Conservation (phyloP, 1,284 basidiomycete species). For the Ustanciosporium gigantosporum region DNA sequence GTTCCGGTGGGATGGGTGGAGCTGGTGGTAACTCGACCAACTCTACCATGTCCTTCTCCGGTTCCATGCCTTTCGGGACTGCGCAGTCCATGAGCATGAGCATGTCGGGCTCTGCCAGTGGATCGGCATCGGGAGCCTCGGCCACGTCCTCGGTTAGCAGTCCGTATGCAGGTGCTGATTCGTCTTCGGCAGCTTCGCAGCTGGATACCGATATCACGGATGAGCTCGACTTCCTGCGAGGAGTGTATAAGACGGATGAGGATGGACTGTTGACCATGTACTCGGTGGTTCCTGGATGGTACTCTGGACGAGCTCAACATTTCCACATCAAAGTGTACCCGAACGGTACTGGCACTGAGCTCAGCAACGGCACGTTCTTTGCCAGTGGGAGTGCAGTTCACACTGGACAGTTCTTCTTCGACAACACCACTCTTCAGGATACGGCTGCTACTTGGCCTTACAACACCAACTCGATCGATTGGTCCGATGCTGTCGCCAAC, state of each 20-base stretch:
- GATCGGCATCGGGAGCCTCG: too few species aligned
- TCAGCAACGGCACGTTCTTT: conserved; percentile 1
- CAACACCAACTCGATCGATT: conserved; percentile 1
- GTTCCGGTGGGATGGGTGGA: too few species aligned
- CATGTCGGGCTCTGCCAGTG: too few species aligned
- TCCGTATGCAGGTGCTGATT: too few species aligned
- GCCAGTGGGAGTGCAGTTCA: neutral
- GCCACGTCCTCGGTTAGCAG: too few species aligned
- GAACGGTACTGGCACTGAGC: conserved; percentile 3
- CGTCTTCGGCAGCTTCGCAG: too few species aligned
- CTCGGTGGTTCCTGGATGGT: conserved; percentile 3
- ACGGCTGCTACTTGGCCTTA: conserved; percentile 1
- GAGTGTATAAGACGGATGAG: neutral
- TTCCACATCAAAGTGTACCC: conserved; percentile 2
- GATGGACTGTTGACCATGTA: neutral
- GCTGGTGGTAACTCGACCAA: too few species aligned
- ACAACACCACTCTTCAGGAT: conserved; percentile 1
- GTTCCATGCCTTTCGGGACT: too few species aligned
- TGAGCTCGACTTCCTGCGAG: conserved; percentile 2
- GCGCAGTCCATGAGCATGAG: too few species aligned
- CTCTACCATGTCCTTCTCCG: too few species aligned
- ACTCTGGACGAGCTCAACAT: conserved; percentile 2
- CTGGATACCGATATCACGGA: neutral
- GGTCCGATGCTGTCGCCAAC: too few species aligned
- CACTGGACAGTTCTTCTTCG: conserved; percentile 7